Base-by-base conservation (phyloP, 768 basidiomycete species). In the Macrolepiota albuminosa region DNA sequence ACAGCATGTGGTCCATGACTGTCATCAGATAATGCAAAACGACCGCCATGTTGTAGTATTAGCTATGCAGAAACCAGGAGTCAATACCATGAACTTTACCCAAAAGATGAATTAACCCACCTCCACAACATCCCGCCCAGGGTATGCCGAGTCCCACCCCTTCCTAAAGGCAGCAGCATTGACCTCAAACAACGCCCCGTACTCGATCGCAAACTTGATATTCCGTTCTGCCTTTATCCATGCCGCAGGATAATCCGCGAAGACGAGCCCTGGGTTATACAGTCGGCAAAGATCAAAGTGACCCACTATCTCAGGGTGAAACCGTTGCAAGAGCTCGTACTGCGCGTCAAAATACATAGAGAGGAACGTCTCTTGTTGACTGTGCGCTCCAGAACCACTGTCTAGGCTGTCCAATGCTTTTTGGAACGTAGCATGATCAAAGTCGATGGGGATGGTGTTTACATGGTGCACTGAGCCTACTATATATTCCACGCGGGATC, bases 401-500 rank as follows among this genome's bases (percentile, higher is more conserved):
- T 71, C 29, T 16, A 77, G 74, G 64, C 76, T 76, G 53, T 70
- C 71, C 58, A 96, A 69, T 7, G 88, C 85, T 51, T 71, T 75
- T 57, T 83, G 75, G 78, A 84, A 96, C 9, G 88, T 93, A 29
- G 74, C 65, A 42, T 78, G 66, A 75, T 97, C 93, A 65, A 98
- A 95, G 74, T 99, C 97, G 73, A 99, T 96, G 8, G 95, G 93
- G 43, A 91, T 82, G 24, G 76, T 80, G 69, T 87, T 83, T 71
- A 95, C 93, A 67, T 98, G 96, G 70, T 99, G 97, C 7, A 99
- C 78, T 37, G 90, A 92, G 29, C 97, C 96, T 56, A 98, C 92
- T 68, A 98, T 69, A 72, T 93, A 98, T 67, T 98, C 88, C 61
- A 98, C 83, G 52, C 77, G 75, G 39, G 74, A 72, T 9, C 71